Evolutionary conservation across 1,139 yeast species (phyloP).

Genomic region (Nadsonia starkeyi-henricii): DNA sequence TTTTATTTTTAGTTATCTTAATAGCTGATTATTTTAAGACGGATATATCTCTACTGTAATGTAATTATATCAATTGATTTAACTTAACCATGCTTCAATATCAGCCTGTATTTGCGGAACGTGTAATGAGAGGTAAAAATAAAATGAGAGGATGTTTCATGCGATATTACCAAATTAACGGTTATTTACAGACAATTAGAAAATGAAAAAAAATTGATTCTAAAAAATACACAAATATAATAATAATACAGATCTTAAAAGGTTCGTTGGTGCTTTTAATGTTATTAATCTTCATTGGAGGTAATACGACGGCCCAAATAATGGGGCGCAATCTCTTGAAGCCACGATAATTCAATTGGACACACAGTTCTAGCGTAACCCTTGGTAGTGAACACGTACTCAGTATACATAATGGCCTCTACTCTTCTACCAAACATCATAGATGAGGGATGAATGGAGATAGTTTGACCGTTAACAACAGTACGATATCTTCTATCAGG

Average conservation of each 20-base stretch:
- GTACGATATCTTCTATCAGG: constrained; percentile 91
- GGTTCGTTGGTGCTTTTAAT: not conserved
- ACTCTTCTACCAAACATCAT: constrained; percentile 66
- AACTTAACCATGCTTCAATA: too few relatives aligned
- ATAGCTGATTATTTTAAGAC: too few relatives aligned
- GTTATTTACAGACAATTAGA: too few relatives aligned
- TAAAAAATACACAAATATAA: too few relatives aligned
- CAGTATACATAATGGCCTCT: constrained; percentile 89
- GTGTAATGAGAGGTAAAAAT: too few relatives aligned
- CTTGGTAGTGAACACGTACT: constrained; percentile 82
- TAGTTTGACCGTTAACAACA: constrained; percentile 50
- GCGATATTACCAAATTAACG: too few relatives aligned
- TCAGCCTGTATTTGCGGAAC: too few relatives aligned
- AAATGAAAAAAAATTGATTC: too few relatives aligned
- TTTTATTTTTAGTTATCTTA: not conserved
- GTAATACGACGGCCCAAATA: constrained; percentile 29
- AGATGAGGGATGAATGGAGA: constrained; percentile 88
- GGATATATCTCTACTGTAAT: too few relatives aligned
- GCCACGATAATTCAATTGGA: constrained; percentile 73
- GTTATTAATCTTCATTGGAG: not conserved
- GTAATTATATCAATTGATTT: too few relatives aligned
- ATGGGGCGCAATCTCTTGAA: constrained; percentile 72
- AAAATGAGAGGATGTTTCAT: too few relatives aligned
- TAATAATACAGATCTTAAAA: too few relatives aligned
- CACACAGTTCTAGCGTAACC: constrained; percentile 87